These are phyloP conservation scores for Pseudozyma hubeiensis DNA, from an alignment of 1,284 basidiomycete genomes.

Conservation along the genomic window DNA sequence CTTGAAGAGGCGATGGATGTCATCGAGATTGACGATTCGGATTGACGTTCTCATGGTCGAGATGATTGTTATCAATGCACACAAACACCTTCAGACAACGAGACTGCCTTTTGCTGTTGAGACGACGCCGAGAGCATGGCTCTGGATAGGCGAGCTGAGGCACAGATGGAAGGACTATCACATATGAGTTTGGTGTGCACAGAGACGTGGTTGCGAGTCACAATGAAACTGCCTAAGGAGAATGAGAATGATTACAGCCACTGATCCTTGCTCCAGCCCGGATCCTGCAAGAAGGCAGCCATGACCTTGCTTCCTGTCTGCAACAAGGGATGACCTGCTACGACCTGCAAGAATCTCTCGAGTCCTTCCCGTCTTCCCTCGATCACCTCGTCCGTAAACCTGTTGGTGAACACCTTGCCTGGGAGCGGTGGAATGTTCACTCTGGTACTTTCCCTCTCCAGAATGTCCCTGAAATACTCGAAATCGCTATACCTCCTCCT, in stretches of 20 bases:
- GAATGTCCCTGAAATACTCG: slow-evolving; percentile 96
- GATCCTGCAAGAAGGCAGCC: slow-evolving; percentile 88
- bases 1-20: slow-evolving; percentile 11
- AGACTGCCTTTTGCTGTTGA: no score
- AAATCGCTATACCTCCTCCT: slow-evolving; percentile 97
- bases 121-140: no score
- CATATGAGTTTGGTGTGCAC: no score
- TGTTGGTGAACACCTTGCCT: slow-evolving; percentile 78
- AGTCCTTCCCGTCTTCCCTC: slow-evolving; percentile 90
- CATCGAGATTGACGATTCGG: slow-evolving; percentile 43
- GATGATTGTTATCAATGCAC: background rate
- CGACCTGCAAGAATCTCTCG: slow-evolving; percentile 93
- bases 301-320: slow-evolving; percentile 99
- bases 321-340: slow-evolving; percentile 94
- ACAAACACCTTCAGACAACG: no score
- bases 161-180: no score
- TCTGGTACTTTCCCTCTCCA: slow-evolving; percentile 94
- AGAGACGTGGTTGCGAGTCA: no score
- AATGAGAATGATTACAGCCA: slow-evolving; percentile 28
- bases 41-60: slow-evolving; percentile 4
- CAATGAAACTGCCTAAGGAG: no score
- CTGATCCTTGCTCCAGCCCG: slow-evolving; percentile 61
- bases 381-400: slow-evolving; percentile 98
- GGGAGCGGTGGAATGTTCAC: slow-evolving; percentile 97
- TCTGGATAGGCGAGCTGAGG: no score